These are phyloP conservation scores for Dalbergia cochinchinensis DNA, from an alignment of 306 rosid species.

Conservation along the genomic window DNA sequence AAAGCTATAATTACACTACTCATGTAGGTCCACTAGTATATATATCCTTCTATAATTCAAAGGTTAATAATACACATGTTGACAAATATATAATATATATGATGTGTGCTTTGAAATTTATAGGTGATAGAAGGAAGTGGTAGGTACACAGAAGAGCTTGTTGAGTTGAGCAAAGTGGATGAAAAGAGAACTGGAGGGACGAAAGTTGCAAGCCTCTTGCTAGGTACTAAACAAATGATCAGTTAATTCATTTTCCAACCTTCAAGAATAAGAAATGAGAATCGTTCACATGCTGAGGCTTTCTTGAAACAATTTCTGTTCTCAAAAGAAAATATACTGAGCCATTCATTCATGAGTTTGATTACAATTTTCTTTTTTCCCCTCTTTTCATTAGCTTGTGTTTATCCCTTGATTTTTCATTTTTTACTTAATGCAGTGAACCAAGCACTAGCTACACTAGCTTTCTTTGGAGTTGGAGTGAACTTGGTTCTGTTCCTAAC, in stretches of 20 bases:
- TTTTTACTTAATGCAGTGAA: slow-evolving; percentile 54
- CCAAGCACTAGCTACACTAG: slow-evolving; percentile 75
- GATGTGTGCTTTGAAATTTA: slow-evolving; percentile 7
- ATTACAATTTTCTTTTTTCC: neutral
- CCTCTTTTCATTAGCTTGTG: too few relatives aligned
- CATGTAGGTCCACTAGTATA: neutral
- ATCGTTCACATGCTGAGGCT: too few relatives aligned
- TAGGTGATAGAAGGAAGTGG: slow-evolving; percentile 50
- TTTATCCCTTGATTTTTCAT: too few relatives aligned
- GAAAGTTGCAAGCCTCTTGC: slow-evolving; percentile 59
- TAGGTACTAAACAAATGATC: slow-evolving; percentile 53
- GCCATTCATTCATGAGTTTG: neutral
- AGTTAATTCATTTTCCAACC: neutral
- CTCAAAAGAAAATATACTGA: neutral
- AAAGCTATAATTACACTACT: too few relatives aligned
- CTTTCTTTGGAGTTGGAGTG: slow-evolving; percentile 77
- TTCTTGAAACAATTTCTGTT: too few relatives aligned
- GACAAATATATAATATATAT: too few relatives aligned
- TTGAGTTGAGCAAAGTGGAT: slow-evolving; percentile 9
- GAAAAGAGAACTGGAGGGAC: slow-evolving; percentile 58
- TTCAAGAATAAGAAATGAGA: too few relatives aligned
- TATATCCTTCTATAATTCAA: too few relatives aligned
- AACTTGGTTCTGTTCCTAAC: slow-evolving; percentile 69
- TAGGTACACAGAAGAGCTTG: slow-evolving; percentile 37
- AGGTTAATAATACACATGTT: too few relatives aligned